Base-by-base conservation (phyloP, 345 rosid species). In the Bruguiera sexangula region DNA sequence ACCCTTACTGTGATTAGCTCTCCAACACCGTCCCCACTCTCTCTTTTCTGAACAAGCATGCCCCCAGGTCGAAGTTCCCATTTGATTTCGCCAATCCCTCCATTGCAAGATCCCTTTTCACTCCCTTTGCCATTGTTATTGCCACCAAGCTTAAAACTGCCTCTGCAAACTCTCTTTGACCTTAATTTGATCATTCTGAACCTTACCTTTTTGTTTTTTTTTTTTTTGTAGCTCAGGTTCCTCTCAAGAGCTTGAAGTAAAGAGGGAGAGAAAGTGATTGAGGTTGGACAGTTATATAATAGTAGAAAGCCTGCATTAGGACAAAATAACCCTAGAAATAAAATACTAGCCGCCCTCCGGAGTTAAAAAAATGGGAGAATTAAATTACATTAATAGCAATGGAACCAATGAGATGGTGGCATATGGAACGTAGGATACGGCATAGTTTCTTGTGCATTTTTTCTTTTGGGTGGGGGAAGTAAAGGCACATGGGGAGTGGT, bases 11-110 rank as follows among this genome's bases (percentile, higher is more conserved):
- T 77, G 78, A 92, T 87, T 76, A 82, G 32, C 73, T 85, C 89
- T 22, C 71, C 85, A 56, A 22, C 66, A 61, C 79, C 62, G 32
- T 76, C 83, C 58, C 74, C 73, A 59, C 78, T 60, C 9, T 79
- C 91, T 74, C 96, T 85, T 80, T 85, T 90, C 46, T 93, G 98
- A 75, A 93, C 98, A 51, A 93, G 90, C 98, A 93, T 87, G 15
- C 96, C 98, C 54, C 97, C 98, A 34, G 96, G 96, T 73, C 93
- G 78, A 31, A 89, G 82, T 61, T 93, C 97, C 96, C 98, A 93
- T 76, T 89, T 87, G 78, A 87, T 85, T 66, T 90, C 96, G 37
- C 75, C 68, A 69, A 34, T 76, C 36, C 60, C 71, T 68, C 75
- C 77, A 52, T 55, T 55, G 30, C 63, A 77, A 9, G 60, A 13